Evolutionary conservation across 2,329 filamentous ascomycete species (phyloP).

Genomic region (Aspergillus viridinutans): DNA sequence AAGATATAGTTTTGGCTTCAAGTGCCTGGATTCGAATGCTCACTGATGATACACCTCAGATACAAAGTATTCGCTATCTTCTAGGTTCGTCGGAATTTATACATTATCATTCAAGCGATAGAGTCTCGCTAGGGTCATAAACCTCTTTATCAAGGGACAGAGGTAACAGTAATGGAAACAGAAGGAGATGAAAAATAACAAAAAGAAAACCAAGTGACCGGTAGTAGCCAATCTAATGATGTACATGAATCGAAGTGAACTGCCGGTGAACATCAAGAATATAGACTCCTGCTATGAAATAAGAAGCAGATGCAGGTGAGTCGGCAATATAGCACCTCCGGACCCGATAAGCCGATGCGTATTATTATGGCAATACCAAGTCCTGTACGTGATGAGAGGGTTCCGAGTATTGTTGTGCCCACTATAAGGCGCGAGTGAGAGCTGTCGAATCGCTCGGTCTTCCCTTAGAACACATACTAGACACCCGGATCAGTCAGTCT

Average conservation of each 20-base stretch:
- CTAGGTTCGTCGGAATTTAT: background rate
- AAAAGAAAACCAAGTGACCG: constrained; percentile 1
- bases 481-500: background rate
- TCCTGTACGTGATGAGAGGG: background rate
- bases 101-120: background rate
- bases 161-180: background rate
- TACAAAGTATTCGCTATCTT: background rate
- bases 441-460: background rate
- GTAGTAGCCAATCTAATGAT: constrained; percentile 20
- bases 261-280: background rate
- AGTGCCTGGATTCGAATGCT: too few relatives aligned
- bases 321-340: background rate
- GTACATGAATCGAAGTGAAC: constrained; percentile 19
- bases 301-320: background rate
- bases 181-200: constrained; percentile 2
- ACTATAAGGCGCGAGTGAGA: background rate
- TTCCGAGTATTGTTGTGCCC: background rate
- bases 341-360: background rate
- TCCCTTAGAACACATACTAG: constrained; percentile 32
- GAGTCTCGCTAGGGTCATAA: background rate
- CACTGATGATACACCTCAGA: too few relatives aligned
- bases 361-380: constrained; percentile 1
- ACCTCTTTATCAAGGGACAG: background rate
- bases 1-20: background rate
- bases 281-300: background rate